Percentiles rank a stretch among this genome's conserved stretches.
phyloP scores from a whole-genome alignment of 345 rosid species.

The Noccaea bulbosa region DNA sequence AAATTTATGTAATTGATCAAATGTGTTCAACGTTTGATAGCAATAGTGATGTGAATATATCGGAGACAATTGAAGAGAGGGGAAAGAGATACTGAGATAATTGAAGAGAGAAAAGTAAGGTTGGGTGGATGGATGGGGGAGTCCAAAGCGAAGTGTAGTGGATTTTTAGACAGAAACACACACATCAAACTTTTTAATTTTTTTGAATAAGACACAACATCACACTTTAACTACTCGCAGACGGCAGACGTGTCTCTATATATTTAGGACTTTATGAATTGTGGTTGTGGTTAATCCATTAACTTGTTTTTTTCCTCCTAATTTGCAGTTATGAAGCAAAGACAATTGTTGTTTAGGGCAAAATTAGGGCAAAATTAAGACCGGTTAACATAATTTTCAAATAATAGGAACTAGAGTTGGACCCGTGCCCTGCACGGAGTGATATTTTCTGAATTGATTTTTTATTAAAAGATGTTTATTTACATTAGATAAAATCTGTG shows the following conservation, averaged over 20 bases:
- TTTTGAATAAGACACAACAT: no score
- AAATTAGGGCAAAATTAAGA: no score
- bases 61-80: no score
- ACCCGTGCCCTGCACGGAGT: no score
- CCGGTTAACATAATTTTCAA: neutral
- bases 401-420: no score
- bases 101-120: slow-evolving; percentile 16
- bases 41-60: neutral
- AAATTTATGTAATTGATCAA: neutral
- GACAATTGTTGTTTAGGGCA: neutral
- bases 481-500: no score
- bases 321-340: neutral
- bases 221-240: neutral
- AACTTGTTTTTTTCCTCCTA: neutral
- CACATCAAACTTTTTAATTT: slow-evolving; percentile 1
- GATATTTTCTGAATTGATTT: no score
- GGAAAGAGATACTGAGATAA: slow-evolving; percentile 11
- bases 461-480: no score
- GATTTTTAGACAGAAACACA: slow-evolving; percentile 27
- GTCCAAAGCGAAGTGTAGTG: slow-evolving; percentile 7
- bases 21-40: slow-evolving; percentile 16
- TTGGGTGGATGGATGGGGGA: slow-evolving; percentile 15
- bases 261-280: no score
- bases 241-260: slow-evolving; percentile 29
- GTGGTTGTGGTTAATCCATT: slow-evolving; percentile 24